These are phyloP conservation scores for Aspergillus felis DNA, from an alignment of 2,329 filamentous ascomycete genomes.

Conservation along the genomic window DNA sequence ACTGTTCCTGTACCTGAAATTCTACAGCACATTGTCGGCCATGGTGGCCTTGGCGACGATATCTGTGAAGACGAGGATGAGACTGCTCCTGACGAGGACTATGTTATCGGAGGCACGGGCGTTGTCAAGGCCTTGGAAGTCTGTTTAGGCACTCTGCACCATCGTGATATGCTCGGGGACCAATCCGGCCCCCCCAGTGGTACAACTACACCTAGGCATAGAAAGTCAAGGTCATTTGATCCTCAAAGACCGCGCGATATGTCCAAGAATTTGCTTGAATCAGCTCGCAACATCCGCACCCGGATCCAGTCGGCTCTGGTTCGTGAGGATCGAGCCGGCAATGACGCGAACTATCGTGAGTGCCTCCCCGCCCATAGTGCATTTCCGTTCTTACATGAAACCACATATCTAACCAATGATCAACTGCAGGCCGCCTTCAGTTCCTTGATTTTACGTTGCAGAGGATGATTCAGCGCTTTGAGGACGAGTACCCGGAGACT, in stretches of 20 bases:
- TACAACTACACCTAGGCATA: conserved; percentile 51
- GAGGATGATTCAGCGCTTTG: conserved; percentile 90
- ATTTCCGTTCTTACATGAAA: background rate
- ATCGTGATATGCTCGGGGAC: conserved; percentile 41
- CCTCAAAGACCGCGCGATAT: conserved; percentile 77
- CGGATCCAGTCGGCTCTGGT: conserved; percentile 79
- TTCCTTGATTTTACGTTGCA: conserved; percentile 87
- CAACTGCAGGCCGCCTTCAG: conserved; percentile 60
- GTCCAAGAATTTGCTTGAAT: conserved; percentile 82
- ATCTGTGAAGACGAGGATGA: conserved; percentile 58
- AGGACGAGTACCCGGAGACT: conserved; percentile 92
- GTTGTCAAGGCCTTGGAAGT: conserved; percentile 92
- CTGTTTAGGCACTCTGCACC: conserved; percentile 75
- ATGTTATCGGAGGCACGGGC: conserved; percentile 91
- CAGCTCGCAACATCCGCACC: conserved; percentile 81
- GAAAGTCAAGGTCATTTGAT: conserved; percentile 48
- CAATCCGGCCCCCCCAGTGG: conserved; percentile 47
- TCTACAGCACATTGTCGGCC: conserved; percentile 79
- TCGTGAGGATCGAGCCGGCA: conserved; percentile 65
- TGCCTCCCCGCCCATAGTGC: conserved; percentile 27
- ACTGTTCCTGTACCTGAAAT: conserved; percentile 71
- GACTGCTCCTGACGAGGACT: conserved; percentile 80
- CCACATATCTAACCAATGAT: conserved; percentile 2
- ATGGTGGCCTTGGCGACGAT: conserved; percentile 50
- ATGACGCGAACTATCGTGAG: conserved; percentile 75